Conservation (phyloP, 352 stramenopile genomes). For the Phytopythium aichiense region DNA sequence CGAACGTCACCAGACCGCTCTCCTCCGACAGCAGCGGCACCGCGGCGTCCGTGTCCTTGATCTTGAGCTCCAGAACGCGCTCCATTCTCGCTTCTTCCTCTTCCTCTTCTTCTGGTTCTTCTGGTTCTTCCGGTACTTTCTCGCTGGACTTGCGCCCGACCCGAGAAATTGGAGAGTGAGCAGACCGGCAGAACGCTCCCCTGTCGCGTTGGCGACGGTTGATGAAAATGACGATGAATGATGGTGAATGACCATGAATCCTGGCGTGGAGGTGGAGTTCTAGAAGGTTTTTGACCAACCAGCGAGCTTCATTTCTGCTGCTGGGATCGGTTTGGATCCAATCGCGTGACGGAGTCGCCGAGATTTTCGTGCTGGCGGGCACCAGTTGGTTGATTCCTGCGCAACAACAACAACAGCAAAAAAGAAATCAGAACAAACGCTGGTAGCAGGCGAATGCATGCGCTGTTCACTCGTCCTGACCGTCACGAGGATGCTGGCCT, state of each 20-base stretch:
- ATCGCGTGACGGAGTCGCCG: neutral
- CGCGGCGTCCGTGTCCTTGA: conserved; percentile 9
- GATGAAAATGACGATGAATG: conserved; percentile 3
- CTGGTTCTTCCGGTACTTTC: conserved; percentile 8
- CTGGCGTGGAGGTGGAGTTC: neutral
- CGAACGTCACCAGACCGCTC: conserved; percentile 19
- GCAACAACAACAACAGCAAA: neutral
- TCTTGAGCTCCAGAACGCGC: conserved; percentile 25
- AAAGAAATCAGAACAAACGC: neutral
- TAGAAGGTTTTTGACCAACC: conserved; percentile 5
- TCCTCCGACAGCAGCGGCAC: conserved; percentile 21
- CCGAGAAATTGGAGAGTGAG: conserved; percentile 25
- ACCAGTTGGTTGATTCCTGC: neutral
- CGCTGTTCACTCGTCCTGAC: no score
- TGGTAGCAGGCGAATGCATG: neutral
- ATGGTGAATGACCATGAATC: neutral
- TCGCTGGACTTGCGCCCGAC: conserved; percentile 13
- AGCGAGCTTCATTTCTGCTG: neutral
- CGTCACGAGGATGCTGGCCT: no score
- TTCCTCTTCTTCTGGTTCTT: neutral
- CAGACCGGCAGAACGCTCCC: neutral
- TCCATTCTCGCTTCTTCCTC: conserved; percentile 14
- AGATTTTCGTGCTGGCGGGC: neutral
- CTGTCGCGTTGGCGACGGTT: conserved; percentile 4
- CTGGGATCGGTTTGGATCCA: conserved; percentile 6